Base-by-base conservation (phyloP, 805 yeast species). In the Metschnikowia aberdeeniae region DNA sequence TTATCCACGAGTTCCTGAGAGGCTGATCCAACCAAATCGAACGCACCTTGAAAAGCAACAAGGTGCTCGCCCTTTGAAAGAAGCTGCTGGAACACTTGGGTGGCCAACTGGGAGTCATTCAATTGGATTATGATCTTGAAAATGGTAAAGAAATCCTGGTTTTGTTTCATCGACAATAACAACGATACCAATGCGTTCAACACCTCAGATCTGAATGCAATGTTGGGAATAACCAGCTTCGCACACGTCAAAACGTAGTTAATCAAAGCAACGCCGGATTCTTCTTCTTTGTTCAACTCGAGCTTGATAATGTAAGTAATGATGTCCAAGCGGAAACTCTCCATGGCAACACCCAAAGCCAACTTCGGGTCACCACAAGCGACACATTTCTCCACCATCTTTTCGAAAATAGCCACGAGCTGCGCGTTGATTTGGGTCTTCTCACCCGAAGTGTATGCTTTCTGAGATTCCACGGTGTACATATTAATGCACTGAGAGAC, bases 21-120 rank as follows among this genome's bases (percentile, higher is more conserved):
- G 0, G 97, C 97, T 12, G 95, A 82, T 44, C 82, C 82, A 6
- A 90, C 97, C 48, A 93, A 77, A 64, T 93, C 99, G 64, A 93
- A 93, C 1, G 97, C 97, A 43, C 92, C 87, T 72, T 93, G 99
- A 65, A 81, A 87, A 2, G 95, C 95, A 48, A 86, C 73, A 51
- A 81, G 72, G 39, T 61, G 64, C 50, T 74, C 77, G 14, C 72
- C 62, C 40, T 74, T 66, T n/a, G 71, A 65, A 34, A 88, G 59
- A 49, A 87, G 72, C 47, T 77, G 77, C 54, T 77, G 76, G 64
- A 92, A 87, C 38, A 89, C 69, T 44, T 76, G 72, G 32, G 80
- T 73, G 5, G 96, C 95, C 52, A 86, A 74, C 8, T 71, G 67
- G 35, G 80, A 70, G 62, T 89, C 95, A 63, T 90, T 89, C 61